A percentile compares a stretch with the other conserved stretches of the same genome.
Evolutionary conservation across 2,329 filamentous ascomycete genomes (phyloP).

Genomic region (Botrytis pseudocinerea): DNA sequence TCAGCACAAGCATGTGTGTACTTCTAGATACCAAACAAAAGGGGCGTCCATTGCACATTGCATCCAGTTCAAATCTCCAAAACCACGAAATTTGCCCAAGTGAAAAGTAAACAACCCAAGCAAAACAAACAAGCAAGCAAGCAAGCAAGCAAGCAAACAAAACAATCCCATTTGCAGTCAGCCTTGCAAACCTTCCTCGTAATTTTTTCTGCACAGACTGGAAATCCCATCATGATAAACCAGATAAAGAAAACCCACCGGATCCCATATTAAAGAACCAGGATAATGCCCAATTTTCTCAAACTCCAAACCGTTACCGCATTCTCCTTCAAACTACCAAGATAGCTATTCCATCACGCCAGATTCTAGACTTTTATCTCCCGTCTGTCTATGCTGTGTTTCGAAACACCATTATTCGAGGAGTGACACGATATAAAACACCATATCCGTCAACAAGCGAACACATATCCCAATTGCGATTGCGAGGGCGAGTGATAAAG

Average conservation of each 20-base stretch:
- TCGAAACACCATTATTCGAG: conserved; percentile 6
- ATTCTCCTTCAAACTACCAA: background rate
- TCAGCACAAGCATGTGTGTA: conserved; percentile 26
- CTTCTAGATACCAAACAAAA: conserved; percentile 30
- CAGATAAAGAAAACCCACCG: conserved; percentile 14
- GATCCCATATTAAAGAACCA: conserved; percentile 8
- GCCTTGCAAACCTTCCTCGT: background rate
- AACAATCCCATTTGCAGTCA: background rate
- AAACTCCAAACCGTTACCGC: conserved; percentile 12
- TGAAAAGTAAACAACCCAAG: conserved; percentile 7
- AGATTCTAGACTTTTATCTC: background rate
- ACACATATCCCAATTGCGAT: conserved; percentile 5
- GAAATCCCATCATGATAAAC: conserved; percentile 11
- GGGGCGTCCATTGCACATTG: conserved; percentile 24
- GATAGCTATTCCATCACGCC: background rate
- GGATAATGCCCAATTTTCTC: conserved; percentile 4
- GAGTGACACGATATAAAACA: background rate
- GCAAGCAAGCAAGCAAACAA: background rate
- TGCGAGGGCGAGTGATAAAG: background rate
- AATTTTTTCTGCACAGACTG: conserved; percentile 19
- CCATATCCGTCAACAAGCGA: conserved; percentile 11
- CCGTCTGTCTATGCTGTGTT: background rate
- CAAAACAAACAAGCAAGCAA: background rate
- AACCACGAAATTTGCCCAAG: too few species aligned
- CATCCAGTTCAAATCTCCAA: conserved; percentile 7